These are phyloP conservation scores for Raphanus sativus DNA, from an alignment of 345 rosid species.

Conservation along the genomic window DNA sequence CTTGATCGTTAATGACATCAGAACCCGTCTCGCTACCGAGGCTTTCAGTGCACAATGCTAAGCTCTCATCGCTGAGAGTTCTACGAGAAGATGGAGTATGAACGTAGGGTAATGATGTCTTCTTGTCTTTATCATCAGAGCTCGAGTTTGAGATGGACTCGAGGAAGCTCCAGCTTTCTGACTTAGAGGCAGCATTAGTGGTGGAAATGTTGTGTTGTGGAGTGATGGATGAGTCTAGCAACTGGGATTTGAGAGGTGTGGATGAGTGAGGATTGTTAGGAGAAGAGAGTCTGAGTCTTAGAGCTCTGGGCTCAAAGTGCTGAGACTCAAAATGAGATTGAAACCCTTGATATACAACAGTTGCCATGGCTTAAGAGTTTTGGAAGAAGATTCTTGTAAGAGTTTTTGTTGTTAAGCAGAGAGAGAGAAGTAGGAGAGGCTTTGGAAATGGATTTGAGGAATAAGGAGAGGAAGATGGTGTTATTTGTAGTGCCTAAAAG, in stretches of 20 bases:
- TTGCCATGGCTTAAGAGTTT: conserved; percentile 50
- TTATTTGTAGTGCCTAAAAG: conserved; percentile 40
- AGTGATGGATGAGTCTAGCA: conserved; percentile 33
- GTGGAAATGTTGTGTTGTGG: conserved; percentile 18
- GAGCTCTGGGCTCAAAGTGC: conserved; percentile 52
- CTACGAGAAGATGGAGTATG: conserved; percentile 47
- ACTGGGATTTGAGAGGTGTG: conserved; percentile 42
- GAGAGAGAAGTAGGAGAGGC: conserved; percentile 15
- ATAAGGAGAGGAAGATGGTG: conserved; percentile 34
- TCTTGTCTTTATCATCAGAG: conserved; percentile 30
- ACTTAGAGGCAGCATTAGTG: conserved; percentile 10
- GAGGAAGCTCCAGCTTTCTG: conserved; percentile 57
- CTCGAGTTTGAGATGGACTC: conserved; percentile 38
- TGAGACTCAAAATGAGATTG: conserved; percentile 61
- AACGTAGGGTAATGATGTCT: conserved; percentile 35
- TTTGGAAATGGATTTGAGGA: conserved; percentile 43
- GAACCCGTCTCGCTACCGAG: conserved; percentile 84
- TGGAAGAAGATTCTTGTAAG: background rate
- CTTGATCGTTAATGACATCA: conserved; percentile 41
- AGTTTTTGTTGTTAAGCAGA: conserved; percentile 14
- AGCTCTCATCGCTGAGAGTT: conserved; percentile 62
- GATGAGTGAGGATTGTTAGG: conserved; percentile 37
- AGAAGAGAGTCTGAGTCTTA: conserved; percentile 61
- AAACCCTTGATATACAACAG: conserved; percentile 59
- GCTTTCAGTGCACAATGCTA: conserved; percentile 82